Conservation (phyloP, 345 rosid genomes). For the Mallotus nudiflorus region DNA sequence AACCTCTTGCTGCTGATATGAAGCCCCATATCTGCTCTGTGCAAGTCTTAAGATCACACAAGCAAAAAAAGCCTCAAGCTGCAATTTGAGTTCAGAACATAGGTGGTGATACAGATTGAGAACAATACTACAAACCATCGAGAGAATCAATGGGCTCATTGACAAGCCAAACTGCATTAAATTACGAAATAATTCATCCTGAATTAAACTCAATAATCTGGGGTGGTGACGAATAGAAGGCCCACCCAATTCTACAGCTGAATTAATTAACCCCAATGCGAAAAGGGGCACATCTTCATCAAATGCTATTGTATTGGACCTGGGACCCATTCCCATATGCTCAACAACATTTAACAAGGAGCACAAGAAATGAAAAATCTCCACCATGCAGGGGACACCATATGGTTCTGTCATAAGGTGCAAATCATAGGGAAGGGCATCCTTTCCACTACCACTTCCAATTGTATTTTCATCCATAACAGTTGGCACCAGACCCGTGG, state of each 20-base stretch:
- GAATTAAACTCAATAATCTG: slow-evolving; percentile 80
- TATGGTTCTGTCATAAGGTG: slow-evolving; percentile 89
- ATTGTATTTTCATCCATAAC: slow-evolving; percentile 60
- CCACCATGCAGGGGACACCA: slow-evolving; percentile 97
- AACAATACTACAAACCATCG: slow-evolving; percentile 93
- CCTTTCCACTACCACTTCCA: slow-evolving; percentile 63
- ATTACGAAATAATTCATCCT: slow-evolving; percentile 92
- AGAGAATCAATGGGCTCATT: slow-evolving; percentile 91
- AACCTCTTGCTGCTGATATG: slow-evolving; percentile 98
- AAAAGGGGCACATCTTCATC: slow-evolving; percentile 98
- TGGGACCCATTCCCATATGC: slow-evolving; percentile 70
- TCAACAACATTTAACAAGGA: slow-evolving; percentile 76
- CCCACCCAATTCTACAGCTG: slow-evolving; percentile 92
- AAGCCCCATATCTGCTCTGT: slow-evolving; percentile 90
- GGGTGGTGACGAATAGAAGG: slow-evolving; percentile 75
- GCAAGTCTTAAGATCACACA: slow-evolving; percentile 97
- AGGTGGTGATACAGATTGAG: slow-evolving; percentile 91
- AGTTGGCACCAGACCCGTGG: slow-evolving; percentile 41
- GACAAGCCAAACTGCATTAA: slow-evolving; percentile 97
- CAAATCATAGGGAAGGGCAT: slow-evolving; percentile 63
- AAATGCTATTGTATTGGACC: slow-evolving; percentile 77
- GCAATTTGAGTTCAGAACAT: slow-evolving; percentile 81
- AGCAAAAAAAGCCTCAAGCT: slow-evolving; percentile 98
- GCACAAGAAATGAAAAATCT: slow-evolving; percentile 90
- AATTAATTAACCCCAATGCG: slow-evolving; percentile 92